These are phyloP conservation scores for Graphiopsis chlorocephala DNA, from an alignment of 2,329 filamentous ascomycete genomes.

Conservation along the genomic window DNA sequence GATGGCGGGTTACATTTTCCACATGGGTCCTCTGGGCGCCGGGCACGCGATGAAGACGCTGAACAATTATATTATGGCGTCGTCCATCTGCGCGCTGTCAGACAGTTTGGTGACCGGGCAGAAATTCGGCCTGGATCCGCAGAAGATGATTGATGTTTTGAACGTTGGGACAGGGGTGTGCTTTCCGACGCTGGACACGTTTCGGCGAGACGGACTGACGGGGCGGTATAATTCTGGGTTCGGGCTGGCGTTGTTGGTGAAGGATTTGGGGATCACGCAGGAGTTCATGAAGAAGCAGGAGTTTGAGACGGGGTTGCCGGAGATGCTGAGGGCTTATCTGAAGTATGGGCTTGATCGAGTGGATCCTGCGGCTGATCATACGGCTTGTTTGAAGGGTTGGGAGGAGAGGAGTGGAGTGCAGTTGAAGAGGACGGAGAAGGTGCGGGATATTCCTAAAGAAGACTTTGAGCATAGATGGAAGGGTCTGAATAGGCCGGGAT, in stretches of 20 bases:
- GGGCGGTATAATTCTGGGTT: constrained; percentile 34
- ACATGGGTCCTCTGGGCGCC: constrained; percentile 36
- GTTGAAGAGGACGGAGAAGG: constrained; percentile 31
- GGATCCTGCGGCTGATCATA: constrained; percentile 35
- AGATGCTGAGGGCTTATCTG: constrained; percentile 32
- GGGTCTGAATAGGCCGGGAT: constrained; percentile 22
- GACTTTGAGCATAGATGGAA: constrained; percentile 31
- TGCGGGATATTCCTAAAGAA: constrained; percentile 24
- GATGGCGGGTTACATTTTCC: constrained; percentile 37
- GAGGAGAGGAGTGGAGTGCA: constrained; percentile 36
- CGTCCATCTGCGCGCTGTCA: constrained; percentile 33
- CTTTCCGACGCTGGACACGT: constrained; percentile 36
- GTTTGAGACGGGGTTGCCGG: constrained; percentile 34
- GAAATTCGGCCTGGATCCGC: constrained; percentile 37
- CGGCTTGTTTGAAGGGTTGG: constrained; percentile 36
- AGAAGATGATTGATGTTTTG: constrained; percentile 42
- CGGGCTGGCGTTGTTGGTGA: constrained; percentile 36
- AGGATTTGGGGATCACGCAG: constrained; percentile 37
- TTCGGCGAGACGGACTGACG: constrained; percentile 29
- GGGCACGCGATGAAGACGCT: constrained; percentile 40
- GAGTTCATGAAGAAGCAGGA: constrained; percentile 36
- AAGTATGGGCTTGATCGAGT: constrained; percentile 32
- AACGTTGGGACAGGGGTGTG: constrained; percentile 42
- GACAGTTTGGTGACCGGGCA: constrained; percentile 35
- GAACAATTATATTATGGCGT: constrained; percentile 39